phyloP scores from a whole-genome alignment of 441 rosid species.

The Cnidoscolus chayamansa region DNA sequence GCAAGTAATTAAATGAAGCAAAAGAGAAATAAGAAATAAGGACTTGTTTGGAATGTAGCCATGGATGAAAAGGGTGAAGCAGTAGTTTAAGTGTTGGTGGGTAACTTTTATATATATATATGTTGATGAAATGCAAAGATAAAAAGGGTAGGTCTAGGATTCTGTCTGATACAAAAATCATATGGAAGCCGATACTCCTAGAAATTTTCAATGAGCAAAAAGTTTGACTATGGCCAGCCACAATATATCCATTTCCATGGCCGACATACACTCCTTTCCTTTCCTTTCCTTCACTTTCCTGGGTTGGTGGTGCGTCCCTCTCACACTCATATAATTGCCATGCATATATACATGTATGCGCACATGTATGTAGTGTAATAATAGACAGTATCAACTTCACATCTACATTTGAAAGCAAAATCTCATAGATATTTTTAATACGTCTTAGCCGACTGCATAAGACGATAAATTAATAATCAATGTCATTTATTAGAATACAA shows the following conservation, averaged over 20 bases:
- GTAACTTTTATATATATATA: background rate
- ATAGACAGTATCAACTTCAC: background rate
- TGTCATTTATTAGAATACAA: background rate
- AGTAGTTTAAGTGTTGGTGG: background rate
- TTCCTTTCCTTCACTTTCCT: slow-evolving; percentile 16
- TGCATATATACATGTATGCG: background rate
- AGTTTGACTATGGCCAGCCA: slow-evolving; percentile 18
- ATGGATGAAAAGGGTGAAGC: slow-evolving; percentile 8
- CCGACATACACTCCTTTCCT: slow-evolving; percentile 32
- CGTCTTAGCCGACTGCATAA: slow-evolving; percentile 3
- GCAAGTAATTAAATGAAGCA: too few species aligned
- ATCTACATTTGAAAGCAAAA: background rate
- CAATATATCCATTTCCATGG: slow-evolving; percentile 21
- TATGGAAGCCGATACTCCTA: slow-evolving; percentile 18
- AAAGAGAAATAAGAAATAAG: background rate
- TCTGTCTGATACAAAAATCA: background rate
- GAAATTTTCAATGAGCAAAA: slow-evolving; percentile 11
- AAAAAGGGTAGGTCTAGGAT: background rate
- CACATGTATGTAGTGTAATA: background rate
- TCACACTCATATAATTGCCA: background rate
- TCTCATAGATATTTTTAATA: background rate
- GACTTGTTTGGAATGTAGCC: background rate
- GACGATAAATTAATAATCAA: background rate
- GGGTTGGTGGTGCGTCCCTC: slow-evolving; percentile 28
- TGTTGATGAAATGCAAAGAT: background rate